These are phyloP conservation scores for Dunaliella sp. DNA, from an alignment of 139 green algal species.

Conservation along the genomic window DNA sequence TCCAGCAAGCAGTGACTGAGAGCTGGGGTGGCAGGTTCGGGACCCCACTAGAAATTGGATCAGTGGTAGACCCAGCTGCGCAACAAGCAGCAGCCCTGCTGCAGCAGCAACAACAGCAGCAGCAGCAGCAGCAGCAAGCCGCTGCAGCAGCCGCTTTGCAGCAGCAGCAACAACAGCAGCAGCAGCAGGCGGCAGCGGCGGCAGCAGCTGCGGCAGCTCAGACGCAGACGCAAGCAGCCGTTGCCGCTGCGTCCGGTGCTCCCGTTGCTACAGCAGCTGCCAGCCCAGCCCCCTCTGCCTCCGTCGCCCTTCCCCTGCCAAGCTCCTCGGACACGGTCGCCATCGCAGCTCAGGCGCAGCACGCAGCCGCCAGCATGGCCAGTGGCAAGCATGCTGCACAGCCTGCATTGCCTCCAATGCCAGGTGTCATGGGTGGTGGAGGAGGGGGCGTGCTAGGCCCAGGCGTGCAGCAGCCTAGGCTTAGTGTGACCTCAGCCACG, in stretches of 20 bases:
- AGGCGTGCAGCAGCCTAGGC: not conserved
- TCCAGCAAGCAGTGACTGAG: not conserved
- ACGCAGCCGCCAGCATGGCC: not conserved
- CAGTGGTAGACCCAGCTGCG: not conserved
- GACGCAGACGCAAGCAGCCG: not conserved
- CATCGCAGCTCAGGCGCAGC: not conserved
- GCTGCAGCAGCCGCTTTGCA: not conserved
- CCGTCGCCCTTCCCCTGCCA: not conserved
- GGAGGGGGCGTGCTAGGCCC: not conserved
- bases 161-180: constrained; percentile 6
- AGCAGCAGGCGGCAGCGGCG: not conserved
- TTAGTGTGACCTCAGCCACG: not conserved
- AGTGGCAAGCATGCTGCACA: not conserved
- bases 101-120: not conserved
- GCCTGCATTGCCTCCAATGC: not conserved
- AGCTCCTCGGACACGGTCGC: not conserved
- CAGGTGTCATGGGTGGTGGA: not conserved
- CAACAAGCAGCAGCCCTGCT: not conserved
- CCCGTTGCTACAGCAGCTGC: not conserved
- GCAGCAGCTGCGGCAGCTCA: not conserved
- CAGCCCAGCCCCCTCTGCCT: not conserved
- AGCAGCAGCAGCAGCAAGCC: not conserved
- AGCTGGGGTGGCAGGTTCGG: not conserved
- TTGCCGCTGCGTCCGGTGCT: not conserved
- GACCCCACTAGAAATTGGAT: not conserved